Conservation (phyloP, 2,329 filamentous ascomycete genomes). For the Fusarium anthophilum region DNA sequence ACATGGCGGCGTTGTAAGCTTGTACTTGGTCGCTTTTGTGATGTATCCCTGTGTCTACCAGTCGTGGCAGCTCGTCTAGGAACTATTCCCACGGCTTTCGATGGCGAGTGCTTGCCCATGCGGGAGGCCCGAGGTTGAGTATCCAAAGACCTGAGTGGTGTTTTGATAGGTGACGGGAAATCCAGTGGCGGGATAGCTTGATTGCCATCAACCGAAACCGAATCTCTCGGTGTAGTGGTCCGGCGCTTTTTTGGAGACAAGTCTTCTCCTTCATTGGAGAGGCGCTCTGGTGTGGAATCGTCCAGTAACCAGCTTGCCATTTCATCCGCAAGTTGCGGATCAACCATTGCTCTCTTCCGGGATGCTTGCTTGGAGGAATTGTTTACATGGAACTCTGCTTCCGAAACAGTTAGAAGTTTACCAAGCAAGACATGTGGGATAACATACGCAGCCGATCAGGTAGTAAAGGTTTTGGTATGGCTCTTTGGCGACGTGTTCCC, state of each 20-base stretch:
- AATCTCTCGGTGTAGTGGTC: background rate
- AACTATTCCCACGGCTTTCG: background rate
- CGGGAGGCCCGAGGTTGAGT: constrained; percentile 2
- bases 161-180: constrained; percentile 19
- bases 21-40: constrained; percentile 20
- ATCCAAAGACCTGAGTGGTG: background rate
- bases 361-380: constrained; percentile 9
- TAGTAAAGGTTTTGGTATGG: constrained; percentile 20
- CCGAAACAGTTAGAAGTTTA: background rate
- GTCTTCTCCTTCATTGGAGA: background rate
- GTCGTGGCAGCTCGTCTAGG: constrained; percentile 28
- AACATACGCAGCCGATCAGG: constrained; percentile 32
- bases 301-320: constrained; percentile 46
- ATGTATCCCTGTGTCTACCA: constrained; percentile 9
- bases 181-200: constrained; percentile 12
- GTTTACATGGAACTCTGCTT: background rate
- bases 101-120: constrained; percentile 22
- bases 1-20: constrained; percentile 25
- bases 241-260: constrained; percentile 11
- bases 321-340: constrained; percentile 34
- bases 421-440: background rate
- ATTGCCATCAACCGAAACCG: background rate
- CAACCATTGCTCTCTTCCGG: constrained; percentile 12
- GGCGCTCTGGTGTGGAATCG: constrained; percentile 27
- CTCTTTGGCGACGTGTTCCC: constrained; percentile 41